Conservation (phyloP, 2,329 filamentous ascomycete species). For the Fusarium redolens region DNA sequence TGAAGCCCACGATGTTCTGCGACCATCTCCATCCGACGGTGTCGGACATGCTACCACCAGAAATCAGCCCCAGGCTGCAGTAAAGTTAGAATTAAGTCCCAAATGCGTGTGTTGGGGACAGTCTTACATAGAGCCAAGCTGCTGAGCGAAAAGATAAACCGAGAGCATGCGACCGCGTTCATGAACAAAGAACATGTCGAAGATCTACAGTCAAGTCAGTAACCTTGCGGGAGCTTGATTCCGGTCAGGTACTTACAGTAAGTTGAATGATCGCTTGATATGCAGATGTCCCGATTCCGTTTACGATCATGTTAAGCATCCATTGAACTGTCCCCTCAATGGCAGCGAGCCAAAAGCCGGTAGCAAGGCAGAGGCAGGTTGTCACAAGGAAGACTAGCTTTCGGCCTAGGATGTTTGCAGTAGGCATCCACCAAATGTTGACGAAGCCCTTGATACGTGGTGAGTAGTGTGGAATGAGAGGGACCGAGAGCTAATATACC, state of each 20-base stretch:
- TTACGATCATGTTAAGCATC: not conserved
- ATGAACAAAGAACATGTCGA: not conserved
- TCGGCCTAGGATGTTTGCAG: not conserved
- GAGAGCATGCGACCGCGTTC: not conserved
- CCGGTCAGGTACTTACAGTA: rapidly evolving
- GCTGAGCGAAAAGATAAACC: not conserved
- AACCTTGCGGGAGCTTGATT: rapidly evolving
- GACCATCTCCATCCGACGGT: not conserved
- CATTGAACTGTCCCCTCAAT: no score
- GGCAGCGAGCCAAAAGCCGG: not conserved
- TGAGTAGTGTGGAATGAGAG: rapidly evolving
- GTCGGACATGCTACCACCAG: not conserved
- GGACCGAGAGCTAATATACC: rapidly evolving
- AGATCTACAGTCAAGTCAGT: rapidly evolving
- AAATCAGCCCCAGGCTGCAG: rapidly evolving
- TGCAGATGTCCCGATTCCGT: not conserved
- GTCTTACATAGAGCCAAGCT: not conserved
- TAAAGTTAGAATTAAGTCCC: no score
- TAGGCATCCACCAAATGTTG: not conserved
- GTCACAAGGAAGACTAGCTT: not conserved
- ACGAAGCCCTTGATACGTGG: not conserved
- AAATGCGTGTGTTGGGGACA: no score
- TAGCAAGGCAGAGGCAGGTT: not conserved
- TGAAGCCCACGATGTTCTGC: not conserved
- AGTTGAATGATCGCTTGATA: not conserved